Conservation (phyloP, 768 basidiomycete species). For the Collybia nuda region DNA sequence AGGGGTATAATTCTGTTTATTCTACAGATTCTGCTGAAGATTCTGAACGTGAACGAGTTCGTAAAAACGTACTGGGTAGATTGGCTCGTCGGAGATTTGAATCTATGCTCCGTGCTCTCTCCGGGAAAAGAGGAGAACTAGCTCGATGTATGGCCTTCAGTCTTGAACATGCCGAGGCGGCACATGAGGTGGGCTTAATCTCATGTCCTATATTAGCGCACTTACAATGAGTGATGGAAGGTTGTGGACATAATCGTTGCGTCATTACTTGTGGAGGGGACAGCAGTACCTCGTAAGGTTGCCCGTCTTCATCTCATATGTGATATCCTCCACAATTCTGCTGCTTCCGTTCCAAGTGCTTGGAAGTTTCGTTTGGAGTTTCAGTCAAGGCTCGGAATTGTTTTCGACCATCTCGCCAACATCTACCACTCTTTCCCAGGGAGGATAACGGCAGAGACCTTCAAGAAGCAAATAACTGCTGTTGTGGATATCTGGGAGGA, state of each 20-base stretch:
- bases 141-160: conserved; percentile 98
- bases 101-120: conserved; percentile 83
- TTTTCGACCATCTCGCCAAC: conserved; percentile 93
- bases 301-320: conserved; percentile 94
- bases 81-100: conserved; percentile 85
- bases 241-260: conserved; percentile 88
- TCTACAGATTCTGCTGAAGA: conserved; percentile 96
- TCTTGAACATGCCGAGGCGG: conserved; percentile 94
- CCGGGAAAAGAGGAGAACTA: conserved; percentile 85
- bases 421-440: conserved; percentile 97
- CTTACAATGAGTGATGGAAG: conserved; percentile 35
- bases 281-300: conserved; percentile 96
- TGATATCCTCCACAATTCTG: conserved; percentile 97
- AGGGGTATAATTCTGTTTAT: conserved; percentile 88
- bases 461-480: conserved; percentile 87
- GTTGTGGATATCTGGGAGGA: conserved; percentile 98
- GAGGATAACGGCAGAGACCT: conserved; percentile 92
- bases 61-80: conserved; percentile 76
- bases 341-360: conserved; percentile 89
- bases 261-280: conserved; percentile 87
- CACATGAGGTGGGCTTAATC: conserved; percentile 68
- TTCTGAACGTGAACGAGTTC: conserved; percentile 79
- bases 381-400: conserved; percentile 85
- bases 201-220: conserved; percentile 3
- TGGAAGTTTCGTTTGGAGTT: conserved; percentile 98